Evolutionary conservation across 768 basidiomycete genomes (phyloP), one percentile per base, ranked within the genome.

Genomic region (Calocybe cyanea): DNA sequence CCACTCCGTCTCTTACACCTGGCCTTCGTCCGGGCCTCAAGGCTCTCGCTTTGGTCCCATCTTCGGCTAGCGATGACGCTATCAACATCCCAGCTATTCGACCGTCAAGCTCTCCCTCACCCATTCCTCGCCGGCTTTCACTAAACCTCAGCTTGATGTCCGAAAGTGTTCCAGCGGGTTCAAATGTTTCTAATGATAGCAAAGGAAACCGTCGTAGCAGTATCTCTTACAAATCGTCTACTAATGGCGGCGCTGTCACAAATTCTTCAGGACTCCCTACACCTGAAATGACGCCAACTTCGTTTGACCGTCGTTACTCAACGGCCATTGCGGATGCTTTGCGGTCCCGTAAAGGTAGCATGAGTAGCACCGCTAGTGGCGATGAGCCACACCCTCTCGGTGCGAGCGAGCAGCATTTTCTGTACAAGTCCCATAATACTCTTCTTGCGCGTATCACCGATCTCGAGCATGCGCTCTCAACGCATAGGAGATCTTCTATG

Each of bases 401-500:
- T 53, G 69, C 70, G 46, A 81, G 80, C 61, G 87, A 91, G 63
- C 87, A 89, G 57, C 81, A 88, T 73, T 92, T 91, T 80, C 76
- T 89, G 63, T 80, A 83, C 67, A 86, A 86, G 60, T 87, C 85
- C 48, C 89, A 92, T 70, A 81, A 86, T 49, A 77, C 88, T 43
- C 81, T 92, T 52, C 74, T 92, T 49, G 78, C 83, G 56, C 82
- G 89, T 51, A 91, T 92, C 62, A 81, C 81, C 38, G 87, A 89
- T 53, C 70, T 92, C 51, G 89, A 92, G 63, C 78, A 80, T 53
- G 78, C 83, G 19, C 67, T 87, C 25, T 77, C 74, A 49, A 63
- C 63, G 64, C 64, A 63, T 46, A 63, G 65, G 46, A 59, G 58
- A 52, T 68, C 69, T 38, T 63, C 66, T 46, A 60, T 59, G 43